Base-by-base conservation (phyloP, 2,329 filamentous ascomycete species). In the Colletotrichum shisoi region DNA sequence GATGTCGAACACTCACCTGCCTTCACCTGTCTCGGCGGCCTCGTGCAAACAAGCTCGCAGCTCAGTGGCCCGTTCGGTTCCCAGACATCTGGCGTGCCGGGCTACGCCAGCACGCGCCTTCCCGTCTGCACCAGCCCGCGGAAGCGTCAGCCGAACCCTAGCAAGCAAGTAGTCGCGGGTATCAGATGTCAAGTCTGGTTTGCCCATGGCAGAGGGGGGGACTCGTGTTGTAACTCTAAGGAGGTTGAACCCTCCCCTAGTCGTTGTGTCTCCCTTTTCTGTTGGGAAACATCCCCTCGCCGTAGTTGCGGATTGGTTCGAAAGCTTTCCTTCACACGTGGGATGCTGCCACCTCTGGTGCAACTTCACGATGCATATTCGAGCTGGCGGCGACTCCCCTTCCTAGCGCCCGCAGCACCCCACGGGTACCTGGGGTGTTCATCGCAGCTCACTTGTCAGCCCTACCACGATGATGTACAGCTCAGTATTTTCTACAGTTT, bases 41-140 rank as follows among this genome's bases (percentile, higher is more conserved):
- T 68, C 66, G 66, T 68, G 66, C 57, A 31, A 52, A 66, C 52
- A 67, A 67, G 57, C 62, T 68, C 51, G 62, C 66, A 67, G 57
- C 63, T 67, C 52, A 68, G 66, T 68, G 66, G 66, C 31, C 31
- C 62, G 24, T 62, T 49, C 24, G 17, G 37, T 68, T 66, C 51
- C 62, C 51, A 53, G 51, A 31, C 57, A 34, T 64, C 27, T 59
- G 63, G 57, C 57, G 44, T 62, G 39, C 21, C 37, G 37, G 31
- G 51, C 42, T 21, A 51, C 51, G 57, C 44, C 57, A 42, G 62
- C 57, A 40, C 34, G 31, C 61, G 52, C 46, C 61, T 40, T 60
- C 39, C 57, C 57, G 56, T 19, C 39, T 68, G 63, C 57, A 45
- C 34, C 52, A 62, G 52, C 49, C 51, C 62, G 52, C 52, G 57